phyloP scores from a whole-genome alignment of 768 basidiomycete genomes.

The Cyclocybe aegerita region DNA sequence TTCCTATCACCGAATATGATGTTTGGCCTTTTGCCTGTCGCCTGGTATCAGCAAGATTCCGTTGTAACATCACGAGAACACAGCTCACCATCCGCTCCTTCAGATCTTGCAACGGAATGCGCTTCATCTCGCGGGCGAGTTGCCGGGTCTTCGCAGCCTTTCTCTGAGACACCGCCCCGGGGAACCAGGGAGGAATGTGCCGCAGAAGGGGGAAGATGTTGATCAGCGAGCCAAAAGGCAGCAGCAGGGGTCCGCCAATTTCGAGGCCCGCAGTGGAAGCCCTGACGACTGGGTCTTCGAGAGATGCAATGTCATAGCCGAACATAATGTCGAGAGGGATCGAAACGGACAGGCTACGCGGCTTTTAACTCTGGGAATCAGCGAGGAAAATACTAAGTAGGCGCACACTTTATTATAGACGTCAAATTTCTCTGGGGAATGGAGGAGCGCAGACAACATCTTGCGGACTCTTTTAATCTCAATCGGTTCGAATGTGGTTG shows the following conservation, averaged over 20 bases:
- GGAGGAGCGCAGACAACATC: slow-evolving; percentile 26
- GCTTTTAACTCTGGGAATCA: not conserved
- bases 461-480: slow-evolving; percentile 26
- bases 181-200: slow-evolving; percentile 14
- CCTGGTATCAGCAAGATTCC: not conserved
- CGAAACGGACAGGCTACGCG: slow-evolving; percentile 5
- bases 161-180: slow-evolving; percentile 7
- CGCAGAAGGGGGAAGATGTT: slow-evolving; percentile 9
- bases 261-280: slow-evolving; percentile 4
- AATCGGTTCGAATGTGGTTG: slow-evolving; percentile 22
- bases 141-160: not conserved
- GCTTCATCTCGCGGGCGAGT: slow-evolving; percentile 2
- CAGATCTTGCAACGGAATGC: slow-evolving; percentile 6
- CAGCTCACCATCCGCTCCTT: slow-evolving; percentile 5
- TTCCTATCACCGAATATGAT: slow-evolving; percentile 8
- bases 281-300: slow-evolving; percentile 7
- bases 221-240: slow-evolving; percentile 10
- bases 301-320: slow-evolving; percentile 9
- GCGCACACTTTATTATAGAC: slow-evolving; percentile 10
- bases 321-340: slow-evolving; percentile 10
- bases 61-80: not conserved
- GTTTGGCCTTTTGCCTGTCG: slow-evolving; percentile 10
- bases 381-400: too few species aligned
- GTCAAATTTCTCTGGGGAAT: slow-evolving; percentile 8
- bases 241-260: slow-evolving; percentile 1